phyloP scores from a whole-genome alignment of 306 rosid genomes.

The Purshia tridentata region DNA sequence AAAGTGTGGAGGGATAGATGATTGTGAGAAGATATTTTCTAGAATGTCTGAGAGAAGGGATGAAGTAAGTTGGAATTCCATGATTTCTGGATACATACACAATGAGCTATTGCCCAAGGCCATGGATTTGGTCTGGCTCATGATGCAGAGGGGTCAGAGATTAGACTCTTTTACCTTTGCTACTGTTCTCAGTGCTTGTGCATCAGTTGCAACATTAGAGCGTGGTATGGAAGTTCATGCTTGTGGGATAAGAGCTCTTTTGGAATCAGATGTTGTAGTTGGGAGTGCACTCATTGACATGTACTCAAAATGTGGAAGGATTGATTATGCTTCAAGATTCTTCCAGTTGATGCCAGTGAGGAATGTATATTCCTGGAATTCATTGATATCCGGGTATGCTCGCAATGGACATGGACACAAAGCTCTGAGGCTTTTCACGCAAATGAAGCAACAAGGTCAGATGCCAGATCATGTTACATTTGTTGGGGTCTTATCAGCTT shows the following conservation, averaged over 20 bases:
- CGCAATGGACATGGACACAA: conserved; percentile 80
- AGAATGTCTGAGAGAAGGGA: conserved; percentile 73
- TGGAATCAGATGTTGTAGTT: conserved; percentile 75
- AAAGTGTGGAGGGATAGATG: conserved; percentile 57
- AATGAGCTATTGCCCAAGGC: conserved; percentile 70
- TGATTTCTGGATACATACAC: conserved; percentile 89
- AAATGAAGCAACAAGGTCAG: conserved; percentile 62
- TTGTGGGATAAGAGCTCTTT: conserved; percentile 65
- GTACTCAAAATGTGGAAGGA: conserved; percentile 88
- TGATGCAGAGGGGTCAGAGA: conserved; percentile 85
- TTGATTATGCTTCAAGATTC: conserved; percentile 88
- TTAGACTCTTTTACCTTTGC: conserved; percentile 84
- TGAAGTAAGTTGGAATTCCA: conserved; percentile 88
- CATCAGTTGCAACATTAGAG: conserved; percentile 81
- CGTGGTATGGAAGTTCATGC: conserved; percentile 96
- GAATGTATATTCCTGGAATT: conserved; percentile 87
- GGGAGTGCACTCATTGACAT: conserved; percentile 91
- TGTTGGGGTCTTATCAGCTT: conserved; percentile 87
- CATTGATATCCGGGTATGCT: conserved; percentile 88
- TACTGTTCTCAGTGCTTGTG: conserved; percentile 94
- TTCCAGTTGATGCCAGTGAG: conserved; percentile 71
- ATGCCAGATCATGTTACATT: conserved; percentile 86
- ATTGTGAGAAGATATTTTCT: conserved; percentile 68
- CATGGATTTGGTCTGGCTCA: conserved; percentile 73
- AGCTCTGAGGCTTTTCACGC: conserved; percentile 64